phyloP scores from a whole-genome alignment of 306 rosid genomes.

The Hylodesmum podocarpum region DNA sequence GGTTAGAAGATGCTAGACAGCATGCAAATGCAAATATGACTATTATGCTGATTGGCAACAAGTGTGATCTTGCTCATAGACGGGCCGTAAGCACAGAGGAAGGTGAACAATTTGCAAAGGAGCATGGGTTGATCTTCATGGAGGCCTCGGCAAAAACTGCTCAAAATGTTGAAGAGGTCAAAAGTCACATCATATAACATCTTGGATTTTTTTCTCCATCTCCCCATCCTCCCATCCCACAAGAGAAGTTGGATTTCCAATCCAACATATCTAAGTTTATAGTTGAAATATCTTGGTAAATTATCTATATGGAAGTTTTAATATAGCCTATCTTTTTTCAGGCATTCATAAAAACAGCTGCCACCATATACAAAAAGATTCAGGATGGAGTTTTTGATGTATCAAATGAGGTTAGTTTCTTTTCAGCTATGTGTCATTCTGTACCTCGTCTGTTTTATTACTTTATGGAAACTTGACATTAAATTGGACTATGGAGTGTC shows the following conservation, averaged over 20 bases:
- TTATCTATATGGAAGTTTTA: background rate
- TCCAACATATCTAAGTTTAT: background rate
- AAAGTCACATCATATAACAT: background rate
- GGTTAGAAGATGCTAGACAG: constrained; percentile 99
- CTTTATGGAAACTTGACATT: constrained; percentile 5
- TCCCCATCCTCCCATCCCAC: background rate
- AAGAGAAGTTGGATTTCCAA: background rate
- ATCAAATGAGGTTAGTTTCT: constrained; percentile 82
- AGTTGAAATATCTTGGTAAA: constrained; percentile 20
- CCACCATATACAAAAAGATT: constrained; percentile 88
- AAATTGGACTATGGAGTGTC: background rate
- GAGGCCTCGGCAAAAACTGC: constrained; percentile 99
- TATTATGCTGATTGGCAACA: constrained; percentile 91
- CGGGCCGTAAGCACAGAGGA: constrained; percentile 99
- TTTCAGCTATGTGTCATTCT: background rate
- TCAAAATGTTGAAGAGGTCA: constrained; percentile 97
- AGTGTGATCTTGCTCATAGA: constrained; percentile 96
- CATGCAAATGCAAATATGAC: constrained; percentile 99
- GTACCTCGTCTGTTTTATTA: background rate
- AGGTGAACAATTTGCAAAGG: constrained; percentile 99
- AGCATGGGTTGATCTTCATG: constrained; percentile 92
- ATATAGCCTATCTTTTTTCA: constrained; percentile 26
- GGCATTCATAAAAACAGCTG: constrained; percentile 98
- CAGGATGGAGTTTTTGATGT: constrained; percentile 98
- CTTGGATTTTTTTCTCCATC: constrained; percentile 11